Conservation (phyloP, 371 early-diverging fungal genomes). For the Coemansia sp. region DNA sequence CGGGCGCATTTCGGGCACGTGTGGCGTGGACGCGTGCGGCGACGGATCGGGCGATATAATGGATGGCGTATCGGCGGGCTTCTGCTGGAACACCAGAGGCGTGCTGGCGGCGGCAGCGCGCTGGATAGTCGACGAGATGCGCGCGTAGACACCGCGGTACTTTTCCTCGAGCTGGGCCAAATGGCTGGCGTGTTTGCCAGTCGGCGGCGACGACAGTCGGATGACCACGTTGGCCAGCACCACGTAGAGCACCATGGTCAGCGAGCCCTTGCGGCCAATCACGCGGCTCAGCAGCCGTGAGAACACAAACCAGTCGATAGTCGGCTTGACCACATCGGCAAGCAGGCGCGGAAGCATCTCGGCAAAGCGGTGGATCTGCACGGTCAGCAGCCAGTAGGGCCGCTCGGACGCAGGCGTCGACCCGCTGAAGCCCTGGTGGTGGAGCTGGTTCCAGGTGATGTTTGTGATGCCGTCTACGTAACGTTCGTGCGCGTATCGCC, state of each 20-base stretch:
- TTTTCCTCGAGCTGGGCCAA: slow-evolving; percentile 42
- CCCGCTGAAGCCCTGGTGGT: slow-evolving; percentile 27
- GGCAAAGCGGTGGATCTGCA: slow-evolving; percentile 48
- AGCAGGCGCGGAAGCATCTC: slow-evolving; percentile 47
- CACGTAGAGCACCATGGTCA: slow-evolving; percentile 45
- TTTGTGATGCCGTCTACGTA: slow-evolving; percentile 50
- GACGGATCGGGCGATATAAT: slow-evolving; percentile 21
- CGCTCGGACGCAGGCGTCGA: slow-evolving; percentile 36
- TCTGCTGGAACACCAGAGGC: slow-evolving; percentile 31
- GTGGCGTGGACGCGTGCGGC: slow-evolving; percentile 20
- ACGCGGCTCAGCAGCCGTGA: slow-evolving; percentile 43
- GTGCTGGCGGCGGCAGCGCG: slow-evolving; percentile 39
- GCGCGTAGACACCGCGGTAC: slow-evolving; percentile 42
- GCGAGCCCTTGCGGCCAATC: slow-evolving; percentile 41
- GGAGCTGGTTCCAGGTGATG: slow-evolving; percentile 44
- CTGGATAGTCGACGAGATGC: slow-evolving; percentile 43
- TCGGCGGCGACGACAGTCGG: slow-evolving; percentile 42
- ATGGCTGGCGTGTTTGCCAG: slow-evolving; percentile 31
- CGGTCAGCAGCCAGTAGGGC: slow-evolving; percentile 49
- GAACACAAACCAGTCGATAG: slow-evolving; percentile 48
- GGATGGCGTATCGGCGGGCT: background rate
- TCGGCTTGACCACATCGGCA: slow-evolving; percentile 47
- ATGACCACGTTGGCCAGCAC: slow-evolving; percentile 38
- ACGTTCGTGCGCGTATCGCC: slow-evolving; percentile 40
- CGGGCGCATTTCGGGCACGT: slow-evolving; percentile 12